Evolutionary conservation across 2,329 filamentous ascomycete genomes (phyloP).

Genomic region (Colletotrichum cuscutae): DNA sequence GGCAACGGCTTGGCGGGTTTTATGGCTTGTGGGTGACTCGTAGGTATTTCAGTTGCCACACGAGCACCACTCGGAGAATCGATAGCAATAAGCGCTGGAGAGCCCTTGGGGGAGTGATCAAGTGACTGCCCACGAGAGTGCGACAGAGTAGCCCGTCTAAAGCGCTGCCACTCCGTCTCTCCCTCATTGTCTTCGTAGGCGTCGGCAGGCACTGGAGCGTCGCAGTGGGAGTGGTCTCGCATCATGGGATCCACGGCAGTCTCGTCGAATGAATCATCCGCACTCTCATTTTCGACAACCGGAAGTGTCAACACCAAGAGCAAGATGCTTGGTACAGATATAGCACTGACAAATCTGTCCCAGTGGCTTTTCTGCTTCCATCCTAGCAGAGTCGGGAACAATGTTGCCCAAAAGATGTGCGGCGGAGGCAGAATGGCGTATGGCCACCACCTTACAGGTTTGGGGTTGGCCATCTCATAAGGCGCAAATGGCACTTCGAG

Average conservation of each 20-base stretch:
- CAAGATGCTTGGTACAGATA: conserved; percentile 91
- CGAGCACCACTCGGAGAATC: conserved; percentile 36
- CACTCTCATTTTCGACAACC: conserved; percentile 80
- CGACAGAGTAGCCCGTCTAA: conserved; percentile 59
- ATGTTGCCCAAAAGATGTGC: conserved; percentile 73
- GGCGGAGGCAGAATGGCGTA: conserved; percentile 78
- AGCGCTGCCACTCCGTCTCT: conserved; percentile 70
- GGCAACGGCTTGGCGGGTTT: conserved; percentile 18
- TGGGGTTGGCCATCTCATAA: conserved; percentile 51
- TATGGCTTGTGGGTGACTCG: conserved; percentile 10
- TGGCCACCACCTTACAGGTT: conserved; percentile 81
- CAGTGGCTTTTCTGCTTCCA: conserved; percentile 87
- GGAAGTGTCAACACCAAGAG: conserved; percentile 90
- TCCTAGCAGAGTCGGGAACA: conserved; percentile 87
- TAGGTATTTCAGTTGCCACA: conserved; percentile 12
- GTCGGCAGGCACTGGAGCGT: conserved; percentile 49
- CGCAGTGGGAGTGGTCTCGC: conserved; percentile 41
- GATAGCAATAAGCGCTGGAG: conserved; percentile 44
- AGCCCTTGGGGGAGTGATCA: conserved; percentile 42
- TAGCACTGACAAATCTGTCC: conserved; percentile 83
- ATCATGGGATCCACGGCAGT: conserved; percentile 24
- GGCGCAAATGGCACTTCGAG: conserved; percentile 59
- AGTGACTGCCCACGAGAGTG: conserved; percentile 39
- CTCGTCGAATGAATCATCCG: conserved; percentile 58
- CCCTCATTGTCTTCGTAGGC: conserved; percentile 44